Evolutionary conservation across 2,329 filamentous ascomycete species (phyloP).

Genomic region (Phialemoniopsis sp.): DNA sequence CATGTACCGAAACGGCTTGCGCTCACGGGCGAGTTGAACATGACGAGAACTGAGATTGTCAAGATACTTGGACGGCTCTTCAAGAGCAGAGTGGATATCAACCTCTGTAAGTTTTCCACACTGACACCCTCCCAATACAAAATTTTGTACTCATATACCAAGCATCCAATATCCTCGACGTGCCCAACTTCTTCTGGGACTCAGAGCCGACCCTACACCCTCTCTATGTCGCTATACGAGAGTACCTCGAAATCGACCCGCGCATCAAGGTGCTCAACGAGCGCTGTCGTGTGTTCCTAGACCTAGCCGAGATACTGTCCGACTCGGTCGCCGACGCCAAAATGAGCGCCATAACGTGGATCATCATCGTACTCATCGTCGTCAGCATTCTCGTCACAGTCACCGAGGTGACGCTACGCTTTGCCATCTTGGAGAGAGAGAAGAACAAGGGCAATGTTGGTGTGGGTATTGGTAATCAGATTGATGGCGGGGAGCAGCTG

Average conservation of each 20-base stretch:
- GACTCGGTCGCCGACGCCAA: conserved; percentile 91
- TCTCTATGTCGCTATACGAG: conserved; percentile 88
- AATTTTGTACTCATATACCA: too few species aligned
- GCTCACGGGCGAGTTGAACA: conserved; percentile 82
- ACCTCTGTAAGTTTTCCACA: conserved; percentile 71
- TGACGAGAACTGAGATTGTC: conserved; percentile 89
- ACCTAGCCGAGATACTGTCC: conserved; percentile 89
- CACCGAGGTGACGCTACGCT: conserved; percentile 82
- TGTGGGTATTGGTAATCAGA: conserved; percentile 1
- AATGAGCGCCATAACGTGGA: conserved; percentile 97
- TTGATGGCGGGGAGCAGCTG: neutral
- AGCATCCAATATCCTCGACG: conserved; percentile 94
- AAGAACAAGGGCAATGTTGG: conserved; percentile 20
- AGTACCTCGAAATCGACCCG: conserved; percentile 95
- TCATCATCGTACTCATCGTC: conserved; percentile 90
- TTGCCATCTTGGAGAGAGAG: conserved; percentile 61
- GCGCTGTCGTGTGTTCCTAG: conserved; percentile 91
- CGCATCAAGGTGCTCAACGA: conserved; percentile 97
- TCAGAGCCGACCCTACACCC: conserved; percentile 92
- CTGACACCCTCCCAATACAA: neutral
- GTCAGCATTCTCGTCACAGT: conserved; percentile 89
- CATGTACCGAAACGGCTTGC: conserved; percentile 87
- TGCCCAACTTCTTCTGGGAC: conserved; percentile 98
- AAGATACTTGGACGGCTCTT: conserved; percentile 88
- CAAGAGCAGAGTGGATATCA: conserved; percentile 93